Percentiles rank a stretch among this genome's conserved stretches.
These are phyloP conservation scores for Ophiosphaerella herpotricha DNA, from an alignment of 2,329 filamentous ascomycete genomes.

Conservation along the genomic window DNA sequence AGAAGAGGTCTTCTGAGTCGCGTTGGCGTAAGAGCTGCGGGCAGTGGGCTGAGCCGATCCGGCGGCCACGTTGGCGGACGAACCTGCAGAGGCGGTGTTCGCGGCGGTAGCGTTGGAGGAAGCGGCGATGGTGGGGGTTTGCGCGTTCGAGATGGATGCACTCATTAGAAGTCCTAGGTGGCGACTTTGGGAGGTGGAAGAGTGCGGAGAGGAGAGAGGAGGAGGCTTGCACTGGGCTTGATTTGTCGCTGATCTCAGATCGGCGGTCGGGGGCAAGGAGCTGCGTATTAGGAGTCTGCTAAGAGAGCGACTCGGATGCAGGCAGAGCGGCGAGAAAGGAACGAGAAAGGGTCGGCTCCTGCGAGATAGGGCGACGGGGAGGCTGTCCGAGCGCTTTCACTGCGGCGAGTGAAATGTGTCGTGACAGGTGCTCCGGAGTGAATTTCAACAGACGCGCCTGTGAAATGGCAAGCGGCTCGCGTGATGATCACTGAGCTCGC, in stretches of 20 bases:
- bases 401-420: constrained; percentile 32
- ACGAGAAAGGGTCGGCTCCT: constrained; percentile 34
- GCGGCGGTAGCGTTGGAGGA: constrained; percentile 53
- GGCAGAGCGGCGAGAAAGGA: constrained; percentile 26
- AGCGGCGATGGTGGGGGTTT: constrained; percentile 54
- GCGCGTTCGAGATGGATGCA: constrained; percentile 61
- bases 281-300: constrained; percentile 33
- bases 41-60: constrained; percentile 61
- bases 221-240: constrained; percentile 22
- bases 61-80: constrained; percentile 56
- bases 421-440: constrained; percentile 36
- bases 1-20: constrained; percentile 60
- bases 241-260: constrained; percentile 38
- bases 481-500: constrained; percentile 37
- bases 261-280: constrained; percentile 20
- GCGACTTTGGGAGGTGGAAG: constrained; percentile 14
- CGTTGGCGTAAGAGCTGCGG: constrained; percentile 64
- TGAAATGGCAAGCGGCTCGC: constrained; percentile 47
- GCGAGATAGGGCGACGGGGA: constrained; percentile 34
- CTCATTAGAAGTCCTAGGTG: constrained; percentile 60
- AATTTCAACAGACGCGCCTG: constrained; percentile 46
- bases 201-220: constrained; percentile 13
- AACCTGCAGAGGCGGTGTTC: constrained; percentile 55
- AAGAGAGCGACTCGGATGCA: constrained; percentile 32
- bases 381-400: constrained; percentile 44